Conservation (phyloP, 257 asterid species). For the Plantago ovata region DNA sequence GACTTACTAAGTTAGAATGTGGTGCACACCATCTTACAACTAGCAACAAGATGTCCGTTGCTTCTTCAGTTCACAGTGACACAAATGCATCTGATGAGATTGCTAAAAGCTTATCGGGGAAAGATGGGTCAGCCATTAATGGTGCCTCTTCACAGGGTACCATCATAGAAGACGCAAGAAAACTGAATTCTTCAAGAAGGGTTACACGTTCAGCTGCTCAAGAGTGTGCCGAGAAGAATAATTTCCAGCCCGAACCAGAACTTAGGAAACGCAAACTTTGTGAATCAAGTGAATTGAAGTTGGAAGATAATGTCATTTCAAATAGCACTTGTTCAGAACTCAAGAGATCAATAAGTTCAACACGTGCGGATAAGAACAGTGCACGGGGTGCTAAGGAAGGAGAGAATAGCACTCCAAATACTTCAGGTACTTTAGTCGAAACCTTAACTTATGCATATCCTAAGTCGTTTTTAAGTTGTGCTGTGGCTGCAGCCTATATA, state of each 20-base stretch:
- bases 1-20: conserved; percentile 1
- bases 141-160: conserved; percentile 10
- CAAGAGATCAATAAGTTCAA: conserved; percentile 13
- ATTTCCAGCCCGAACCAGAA: conserved; percentile 19
- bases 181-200: conserved; percentile 25
- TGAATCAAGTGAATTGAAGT: conserved; percentile 19
- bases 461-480: neutral
- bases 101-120: conserved; percentile 4
- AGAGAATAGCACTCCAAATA: conserved; percentile 21
- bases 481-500: too few species aligned
- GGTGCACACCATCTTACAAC: neutral
- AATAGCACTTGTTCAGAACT: conserved; percentile 8
- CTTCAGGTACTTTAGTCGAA: conserved; percentile 32
- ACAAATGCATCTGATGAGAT: neutral
- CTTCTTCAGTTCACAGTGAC: conserved; percentile 17
- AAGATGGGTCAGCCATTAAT: conserved; percentile 13
- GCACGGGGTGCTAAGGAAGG: conserved; percentile 18
- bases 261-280: conserved; percentile 12
- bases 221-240: conserved; percentile 20
- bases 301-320: conserved; percentile 1
- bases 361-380: conserved; percentile 3
- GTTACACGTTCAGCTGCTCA: conserved; percentile 32
- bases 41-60: conserved; percentile 10
- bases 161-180: conserved; percentile 15
- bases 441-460: conserved; percentile 4